Percentiles rank a stretch among this genome's conserved stretches.
These are phyloP conservation scores for Conringia planisiliqua DNA, from an alignment of 345 rosid genomes.

Conservation along the genomic window DNA sequence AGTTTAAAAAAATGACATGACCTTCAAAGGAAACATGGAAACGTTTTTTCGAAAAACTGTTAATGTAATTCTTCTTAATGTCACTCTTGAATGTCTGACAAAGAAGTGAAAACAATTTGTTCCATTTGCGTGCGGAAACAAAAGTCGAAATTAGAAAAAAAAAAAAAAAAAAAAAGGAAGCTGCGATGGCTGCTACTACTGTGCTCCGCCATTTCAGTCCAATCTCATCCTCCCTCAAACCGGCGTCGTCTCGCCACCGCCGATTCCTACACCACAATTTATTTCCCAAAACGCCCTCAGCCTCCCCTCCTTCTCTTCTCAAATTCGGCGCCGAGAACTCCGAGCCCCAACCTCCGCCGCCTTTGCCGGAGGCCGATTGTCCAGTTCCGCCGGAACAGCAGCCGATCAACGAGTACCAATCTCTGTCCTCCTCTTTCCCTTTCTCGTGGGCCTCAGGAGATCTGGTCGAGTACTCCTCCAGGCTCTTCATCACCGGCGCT, in stretches of 20 bases:
- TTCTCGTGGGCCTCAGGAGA: conserved; percentile 78
- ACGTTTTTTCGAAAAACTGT: not conserved
- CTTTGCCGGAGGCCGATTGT: conserved; percentile 65
- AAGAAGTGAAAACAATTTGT: not conserved
- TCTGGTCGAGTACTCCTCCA: conserved; percentile 47
- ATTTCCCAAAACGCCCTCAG: conserved; percentile 11
- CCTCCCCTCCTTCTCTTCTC: conserved; percentile 35
- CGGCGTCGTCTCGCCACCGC: conserved; percentile 20
- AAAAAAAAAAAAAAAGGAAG: not conserved
- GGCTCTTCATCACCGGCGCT: conserved; percentile 67
- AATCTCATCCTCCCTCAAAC: conserved; percentile 24
- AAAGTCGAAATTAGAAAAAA: not conserved
- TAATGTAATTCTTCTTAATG: not conserved
- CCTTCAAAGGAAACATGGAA: not conserved
- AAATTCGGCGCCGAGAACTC: conserved; percentile 52
- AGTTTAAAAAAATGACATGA: not conserved
- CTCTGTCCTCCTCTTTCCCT: conserved; percentile 79
- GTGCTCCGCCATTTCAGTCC: conserved; percentile 29
- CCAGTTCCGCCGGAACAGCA: conserved; percentile 85
- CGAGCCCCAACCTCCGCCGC: conserved; percentile 35
- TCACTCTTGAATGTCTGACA: not conserved
- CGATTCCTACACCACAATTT: conserved; percentile 8
- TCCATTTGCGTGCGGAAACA: not conserved
- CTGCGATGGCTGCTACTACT: conserved; percentile 32
- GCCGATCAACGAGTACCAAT: conserved; percentile 81